phyloP scores from a whole-genome alignment of 768 basidiomycete species.

The Daedaleopsis nitida region DNA sequence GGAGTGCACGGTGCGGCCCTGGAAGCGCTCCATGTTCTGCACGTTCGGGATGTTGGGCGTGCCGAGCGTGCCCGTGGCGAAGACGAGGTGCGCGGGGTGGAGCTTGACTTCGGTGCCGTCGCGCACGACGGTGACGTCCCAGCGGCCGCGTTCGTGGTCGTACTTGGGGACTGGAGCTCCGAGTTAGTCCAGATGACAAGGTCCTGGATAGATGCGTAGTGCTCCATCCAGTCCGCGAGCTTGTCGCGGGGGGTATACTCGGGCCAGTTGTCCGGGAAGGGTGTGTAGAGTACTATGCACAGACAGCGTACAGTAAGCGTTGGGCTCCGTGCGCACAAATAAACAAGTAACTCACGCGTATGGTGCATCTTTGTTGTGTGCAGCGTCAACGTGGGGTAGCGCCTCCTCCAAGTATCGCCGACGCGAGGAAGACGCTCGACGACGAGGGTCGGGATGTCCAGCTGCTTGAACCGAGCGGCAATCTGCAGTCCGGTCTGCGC shows the following conservation, averaged over 20 bases:
- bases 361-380: constrained; percentile 38
- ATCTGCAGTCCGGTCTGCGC: constrained; percentile 46
- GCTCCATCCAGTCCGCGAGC: constrained; percentile 47
- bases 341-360: constrained; percentile 8
- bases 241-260: constrained; percentile 43
- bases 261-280: constrained; percentile 43
- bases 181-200: constrained; percentile 46
- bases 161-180: constrained; percentile 38
- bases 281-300: constrained; percentile 40
- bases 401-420: constrained; percentile 46
- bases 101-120: constrained; percentile 33
- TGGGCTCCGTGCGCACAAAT: too few species aligned
- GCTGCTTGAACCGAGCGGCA: constrained; percentile 44
- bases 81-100: constrained; percentile 41
- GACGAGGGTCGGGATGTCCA: constrained; percentile 41
- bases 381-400: constrained; percentile 44
- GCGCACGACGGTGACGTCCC: constrained; percentile 38
- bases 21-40: constrained; percentile 30
- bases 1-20: constrained; percentile 38
- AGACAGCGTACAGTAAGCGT: neutral
- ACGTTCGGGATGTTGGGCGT: constrained; percentile 35
- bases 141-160: constrained; percentile 32
- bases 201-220: constrained; percentile 43
- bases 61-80: constrained; percentile 42
- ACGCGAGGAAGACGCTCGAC: constrained; percentile 38